Base-by-base conservation (phyloP, 1,139 yeast genomes). In the Nakaseomyces nivariensis region DNA sequence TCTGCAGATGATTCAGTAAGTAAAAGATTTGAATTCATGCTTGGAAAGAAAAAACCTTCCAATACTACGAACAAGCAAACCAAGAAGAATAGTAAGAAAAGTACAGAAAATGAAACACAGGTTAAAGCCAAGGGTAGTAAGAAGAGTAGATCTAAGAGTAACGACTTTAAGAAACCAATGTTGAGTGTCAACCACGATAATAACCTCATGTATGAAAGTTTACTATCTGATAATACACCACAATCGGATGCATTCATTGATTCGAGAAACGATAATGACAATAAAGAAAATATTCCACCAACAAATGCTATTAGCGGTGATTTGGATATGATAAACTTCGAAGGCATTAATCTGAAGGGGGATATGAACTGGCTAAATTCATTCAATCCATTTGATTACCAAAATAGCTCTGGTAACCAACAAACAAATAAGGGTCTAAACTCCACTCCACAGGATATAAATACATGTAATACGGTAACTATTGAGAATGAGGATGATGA, bases 381-480 rank as follows among this genome's bases (percentile, higher is more conserved):
- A 32, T 58, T 58, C 40, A 52, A 55, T 41, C 52, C 54, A 7
- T 57, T 57, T 31, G 53, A 50, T 36, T 50, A 56, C 22, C 55
- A 57, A 36, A 42, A 51, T 13, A 26, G 47, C 31, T 24, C 44
- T 17, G 10, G 10, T 26, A 38, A 45, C 44, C 49, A 48, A 13
- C 52, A 51, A n/a, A 46, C 38, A 4, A 27, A 32, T 11, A 52
- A 54, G n/a, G 56, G 56, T 6, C 29, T 51, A 8, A 47, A 55
- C 11, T 51, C 53, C 43, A 71, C 78, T 2, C 77, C 78, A 44
- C 69, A 65, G 38, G 76, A 73, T 57, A 61, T 68, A 10, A 71
- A 72, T 37, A 72, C 77, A 0, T 66, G 71, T 48, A 67, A 67
- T 48, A 67, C 71, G 1, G 51, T 67, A 24, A 64, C 67, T n/a